Evolutionary conservation across 208 protist species (phyloP).

Genomic region (Tritrichomonas foetus): DNA sequence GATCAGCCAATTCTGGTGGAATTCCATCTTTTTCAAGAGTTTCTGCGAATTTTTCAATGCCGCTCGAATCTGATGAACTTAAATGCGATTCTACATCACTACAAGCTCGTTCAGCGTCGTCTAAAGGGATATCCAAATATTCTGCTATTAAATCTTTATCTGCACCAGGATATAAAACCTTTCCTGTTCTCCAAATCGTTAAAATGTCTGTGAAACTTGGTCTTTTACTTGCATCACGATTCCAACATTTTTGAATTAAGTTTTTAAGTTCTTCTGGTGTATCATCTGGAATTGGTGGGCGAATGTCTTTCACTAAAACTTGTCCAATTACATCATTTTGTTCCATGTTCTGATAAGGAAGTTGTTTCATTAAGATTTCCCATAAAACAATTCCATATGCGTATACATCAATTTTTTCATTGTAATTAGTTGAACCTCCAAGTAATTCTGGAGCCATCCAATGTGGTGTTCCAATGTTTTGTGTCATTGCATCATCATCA

Average conservation of each 20-base stretch:
- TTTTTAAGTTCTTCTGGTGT: neutral
- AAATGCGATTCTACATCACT: too few species aligned
- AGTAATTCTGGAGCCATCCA: conserved; percentile 39
- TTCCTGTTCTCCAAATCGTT: neutral
- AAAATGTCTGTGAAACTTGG: conserved; percentile 23
- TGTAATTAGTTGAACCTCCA: neutral
- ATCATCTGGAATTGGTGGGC: neutral
- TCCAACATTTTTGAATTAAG: conserved; percentile 6
- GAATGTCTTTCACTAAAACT: neutral
- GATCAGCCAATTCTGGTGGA: neutral
- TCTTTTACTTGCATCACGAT: neutral
- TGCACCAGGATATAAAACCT: neutral
- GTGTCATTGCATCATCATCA: neutral
- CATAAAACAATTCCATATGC: conserved; percentile 29
- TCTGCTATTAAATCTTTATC: neutral
- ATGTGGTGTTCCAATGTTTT: neutral
- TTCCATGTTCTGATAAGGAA: neutral
- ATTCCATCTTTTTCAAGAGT: conserved; percentile 1
- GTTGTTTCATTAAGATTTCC: neutral
- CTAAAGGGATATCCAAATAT: neutral
- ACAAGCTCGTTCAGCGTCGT: too few species aligned
- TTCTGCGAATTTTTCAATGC: neutral
- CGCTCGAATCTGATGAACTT: too few species aligned
- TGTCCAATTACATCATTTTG: neutral
- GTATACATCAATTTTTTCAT: neutral